A percentile compares a stretch with the other conserved stretches of the same genome.
phyloP scores from a whole-genome alignment of 805 yeast species.

The Yarrowia keelungensis region DNA sequence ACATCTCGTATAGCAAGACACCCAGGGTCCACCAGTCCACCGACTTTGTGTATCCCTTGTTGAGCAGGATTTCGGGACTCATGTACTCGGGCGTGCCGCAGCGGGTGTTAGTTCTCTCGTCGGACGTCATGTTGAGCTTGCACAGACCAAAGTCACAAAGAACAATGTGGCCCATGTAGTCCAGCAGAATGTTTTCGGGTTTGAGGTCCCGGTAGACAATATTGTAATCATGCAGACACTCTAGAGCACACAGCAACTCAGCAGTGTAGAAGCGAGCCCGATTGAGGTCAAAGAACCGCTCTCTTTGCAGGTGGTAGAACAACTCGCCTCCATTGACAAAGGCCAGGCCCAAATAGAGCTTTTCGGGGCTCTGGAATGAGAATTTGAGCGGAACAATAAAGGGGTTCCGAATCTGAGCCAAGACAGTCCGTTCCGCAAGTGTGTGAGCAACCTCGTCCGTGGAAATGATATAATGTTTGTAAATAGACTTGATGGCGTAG shows the following conservation, averaged over 20 bases:
- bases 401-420: constrained; percentile 91
- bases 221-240: constrained; percentile 86
- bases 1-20: constrained; percentile 92
- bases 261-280: constrained; percentile 96
- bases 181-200: constrained; percentile 93
- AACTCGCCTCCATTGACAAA: constrained; percentile 97
- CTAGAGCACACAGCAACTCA: constrained; percentile 90
- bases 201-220: constrained; percentile 94
- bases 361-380: constrained; percentile 95
- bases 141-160: constrained; percentile 97
- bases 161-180: constrained; percentile 97
- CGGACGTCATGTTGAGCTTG: constrained; percentile 89
- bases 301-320: constrained; percentile 90
- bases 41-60: constrained; percentile 92
- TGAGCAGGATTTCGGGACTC: constrained; percentile 91
- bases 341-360: constrained; percentile 85
- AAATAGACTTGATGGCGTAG: constrained; percentile 90
- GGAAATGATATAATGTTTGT: constrained; percentile 93
- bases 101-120: constrained; percentile 85
- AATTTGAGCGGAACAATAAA: constrained; percentile 96
- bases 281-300: constrained; percentile 86
- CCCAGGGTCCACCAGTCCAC: constrained; percentile 99
- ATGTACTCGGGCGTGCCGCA: constrained; percentile 98
- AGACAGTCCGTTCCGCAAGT: constrained; percentile 91
- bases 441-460: constrained; percentile 96